Percentiles rank a stretch among this genome's conserved stretches.
These are phyloP conservation scores for Eucalyptus pumila DNA, from an alignment of 345 rosid genomes.

Conservation along the genomic window DNA sequence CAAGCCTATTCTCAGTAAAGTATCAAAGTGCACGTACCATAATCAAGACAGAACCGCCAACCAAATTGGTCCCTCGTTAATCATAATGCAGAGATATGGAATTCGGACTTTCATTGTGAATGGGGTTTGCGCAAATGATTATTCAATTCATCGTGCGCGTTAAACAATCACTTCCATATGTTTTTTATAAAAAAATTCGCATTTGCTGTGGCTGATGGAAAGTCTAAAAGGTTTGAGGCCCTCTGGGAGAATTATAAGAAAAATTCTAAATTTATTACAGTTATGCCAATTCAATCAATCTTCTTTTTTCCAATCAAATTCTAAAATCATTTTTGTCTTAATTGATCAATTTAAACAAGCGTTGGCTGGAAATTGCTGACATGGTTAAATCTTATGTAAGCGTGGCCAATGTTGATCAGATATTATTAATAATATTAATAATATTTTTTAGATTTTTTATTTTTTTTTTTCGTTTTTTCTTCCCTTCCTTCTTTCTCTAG, in stretches of 20 bases:
- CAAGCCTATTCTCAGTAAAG: neutral
- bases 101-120: neutral
- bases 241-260: too few relatives aligned
- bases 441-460: too few relatives aligned
- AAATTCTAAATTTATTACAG: too few relatives aligned
- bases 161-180: neutral
- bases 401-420: fast-evolving
- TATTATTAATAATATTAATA: too few relatives aligned
- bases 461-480: too few relatives aligned
- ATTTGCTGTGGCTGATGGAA: neutral
- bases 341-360: too few relatives aligned
- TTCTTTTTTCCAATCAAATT: too few relatives aligned
- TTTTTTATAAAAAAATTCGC: neutral
- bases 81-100: neutral
- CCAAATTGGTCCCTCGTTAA: neutral
- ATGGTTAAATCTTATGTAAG: too few relatives aligned
- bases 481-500: too few relatives aligned
- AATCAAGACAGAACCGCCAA: neutral
- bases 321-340: fast-evolving
- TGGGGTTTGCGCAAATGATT: neutral
- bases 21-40: neutral
- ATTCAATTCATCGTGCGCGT: neutral
- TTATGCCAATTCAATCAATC: fast-evolving
- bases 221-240: neutral
- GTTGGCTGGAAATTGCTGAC: too few relatives aligned